phyloP scores from a whole-genome alignment of 768 basidiomycete genomes.

The Termitomyces sp. region DNA sequence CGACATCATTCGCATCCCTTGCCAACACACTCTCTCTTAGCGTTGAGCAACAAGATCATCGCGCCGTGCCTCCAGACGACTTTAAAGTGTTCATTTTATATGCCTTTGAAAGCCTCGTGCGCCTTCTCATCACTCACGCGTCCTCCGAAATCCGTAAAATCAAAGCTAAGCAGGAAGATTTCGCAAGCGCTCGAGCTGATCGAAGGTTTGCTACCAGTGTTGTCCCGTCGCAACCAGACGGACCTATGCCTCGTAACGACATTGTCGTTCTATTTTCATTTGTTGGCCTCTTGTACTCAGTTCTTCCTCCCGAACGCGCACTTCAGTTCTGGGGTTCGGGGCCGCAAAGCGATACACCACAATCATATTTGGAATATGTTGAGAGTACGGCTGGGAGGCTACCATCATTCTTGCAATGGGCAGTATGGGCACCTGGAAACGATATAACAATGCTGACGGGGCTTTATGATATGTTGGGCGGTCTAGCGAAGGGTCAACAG shows the following conservation, averaged over 20 bases:
- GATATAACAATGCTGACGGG: slow-evolving; percentile 74
- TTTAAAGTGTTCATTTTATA: slow-evolving; percentile 55
- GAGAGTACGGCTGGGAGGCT: slow-evolving; percentile 65
- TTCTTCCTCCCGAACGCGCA: slow-evolving; percentile 70
- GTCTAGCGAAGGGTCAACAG: slow-evolving; percentile 78
- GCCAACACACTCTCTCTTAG: slow-evolving; percentile 28
- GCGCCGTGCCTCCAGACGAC: slow-evolving; percentile 42
- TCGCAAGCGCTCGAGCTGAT: slow-evolving; percentile 64
- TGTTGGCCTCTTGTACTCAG: slow-evolving; percentile 75
- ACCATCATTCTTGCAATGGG: slow-evolving; percentile 84
- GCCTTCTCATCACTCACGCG: slow-evolving; percentile 69
- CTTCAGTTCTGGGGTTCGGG: slow-evolving; percentile 85
- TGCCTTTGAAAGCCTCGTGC: slow-evolving; percentile 67
- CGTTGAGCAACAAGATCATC: slow-evolving; percentile 40
- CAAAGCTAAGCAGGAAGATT: slow-evolving; percentile 87
- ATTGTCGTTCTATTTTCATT: slow-evolving; percentile 82
- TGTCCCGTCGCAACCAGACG: slow-evolving; percentile 35
- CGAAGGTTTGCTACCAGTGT: slow-evolving; percentile 45
- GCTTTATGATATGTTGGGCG: slow-evolving; percentile 85
- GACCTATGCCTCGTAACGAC: slow-evolving; percentile 64
- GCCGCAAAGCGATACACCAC: slow-evolving; percentile 35
- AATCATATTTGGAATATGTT: slow-evolving; percentile 52
- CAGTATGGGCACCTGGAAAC: slow-evolving; percentile 75
- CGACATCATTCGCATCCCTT: slow-evolving; percentile 30
- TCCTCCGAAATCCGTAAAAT: slow-evolving; percentile 82